Base-by-base conservation (phyloP, 805 yeast genomes). In the Hanseniaspora thailandica region DNA sequence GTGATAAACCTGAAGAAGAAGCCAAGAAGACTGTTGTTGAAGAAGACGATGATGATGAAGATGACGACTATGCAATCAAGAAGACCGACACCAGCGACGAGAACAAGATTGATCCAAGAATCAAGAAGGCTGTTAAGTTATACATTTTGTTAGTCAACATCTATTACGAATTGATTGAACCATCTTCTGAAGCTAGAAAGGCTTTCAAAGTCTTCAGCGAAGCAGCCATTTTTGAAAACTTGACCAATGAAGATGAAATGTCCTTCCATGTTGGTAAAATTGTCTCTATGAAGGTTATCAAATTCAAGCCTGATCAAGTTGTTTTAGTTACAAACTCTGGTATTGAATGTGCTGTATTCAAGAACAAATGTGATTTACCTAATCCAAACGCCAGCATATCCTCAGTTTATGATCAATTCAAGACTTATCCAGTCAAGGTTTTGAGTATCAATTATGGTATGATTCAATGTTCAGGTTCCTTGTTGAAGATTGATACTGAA, bases 371-470 rank as follows among this genome's bases (percentile, higher is more conserved):
- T 43, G 53, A 49, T 12, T 35, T 49, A 5, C 53, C 47, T 4
- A 17, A 49, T 35, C 47, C 47, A 26, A 30, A 33, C 23, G 45
- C 35, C 4, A 67, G 75, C 60, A 61, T 76, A 52, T 65, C 74
- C 62, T 67, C 73, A 57, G 57, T 76, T 57, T 68, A 69, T 66
- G 66, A 75, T 65, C 65, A 72, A 54, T 90, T 90, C 2, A 96
- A 86, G 68, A 89, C 96, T 0, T 80, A 89, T 23, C 93, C 84
- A 59, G 96, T 90, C 2, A 88, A 81, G 43, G 76, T 93, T 23
- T 64, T 80, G 55, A 77, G 73, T 25, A 79, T 86, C 38, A 84
- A 84, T 64, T 85, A 85, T 67, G 81, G 76, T n/a, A 73, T 73
- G 41, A 86, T 93, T 65, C 76, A 76, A 43, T 90, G 88, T 3